A percentile compares a stretch with the other conserved stretches of the same genome.
These are phyloP conservation scores for Tritrichomonas foetus DNA, from an alignment of 208 protist species.

Conservation along the genomic window DNA sequence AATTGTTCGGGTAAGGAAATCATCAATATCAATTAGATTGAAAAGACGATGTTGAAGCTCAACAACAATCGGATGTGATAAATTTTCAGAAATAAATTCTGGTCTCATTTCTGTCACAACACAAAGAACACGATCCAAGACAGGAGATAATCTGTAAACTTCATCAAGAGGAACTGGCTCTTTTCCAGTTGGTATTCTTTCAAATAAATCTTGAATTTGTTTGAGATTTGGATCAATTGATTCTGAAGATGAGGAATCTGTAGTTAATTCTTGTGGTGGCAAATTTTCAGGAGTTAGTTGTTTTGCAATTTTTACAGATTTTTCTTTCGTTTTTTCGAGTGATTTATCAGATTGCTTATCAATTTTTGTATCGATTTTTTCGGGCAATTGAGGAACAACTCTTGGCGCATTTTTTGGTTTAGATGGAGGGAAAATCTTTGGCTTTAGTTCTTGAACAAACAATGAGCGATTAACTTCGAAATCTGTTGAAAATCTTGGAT, in stretches of 20 bases:
- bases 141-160: not conserved
- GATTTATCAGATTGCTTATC: not conserved
- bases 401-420: not conserved
- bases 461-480: slow-evolving; percentile 39
- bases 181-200: not conserved
- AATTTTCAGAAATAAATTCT: not conserved
- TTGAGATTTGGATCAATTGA: not conserved
- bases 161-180: not conserved
- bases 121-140: not conserved
- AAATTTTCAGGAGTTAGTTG: not conserved
- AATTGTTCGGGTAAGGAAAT: slow-evolving; percentile 17
- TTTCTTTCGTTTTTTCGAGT: too few species aligned
- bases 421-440: not conserved
- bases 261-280: too few species aligned
- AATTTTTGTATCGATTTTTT: too few species aligned
- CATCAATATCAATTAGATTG: not conserved
- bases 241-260: not conserved
- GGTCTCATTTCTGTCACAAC: not conserved
- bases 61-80: not conserved
- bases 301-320: not conserved
- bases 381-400: not conserved
- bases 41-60: not conserved
- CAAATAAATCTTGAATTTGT: not conserved
- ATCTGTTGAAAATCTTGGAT: not conserved
- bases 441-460: not conserved